These are phyloP conservation scores for Spathaspora hagerdaliae DNA, from an alignment of 805 yeast species.

Conservation along the genomic window DNA sequence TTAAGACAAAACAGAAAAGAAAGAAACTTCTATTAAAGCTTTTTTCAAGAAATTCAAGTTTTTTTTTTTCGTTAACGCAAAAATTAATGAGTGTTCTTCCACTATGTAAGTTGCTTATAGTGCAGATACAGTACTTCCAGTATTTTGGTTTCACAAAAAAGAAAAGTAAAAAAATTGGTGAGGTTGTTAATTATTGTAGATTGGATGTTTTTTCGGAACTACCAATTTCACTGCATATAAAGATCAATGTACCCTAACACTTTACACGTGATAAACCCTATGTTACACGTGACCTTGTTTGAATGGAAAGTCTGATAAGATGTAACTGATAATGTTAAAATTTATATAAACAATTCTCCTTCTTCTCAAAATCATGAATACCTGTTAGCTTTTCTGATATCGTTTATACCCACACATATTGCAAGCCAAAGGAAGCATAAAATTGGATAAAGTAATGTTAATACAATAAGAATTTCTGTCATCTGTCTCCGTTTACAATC, in stretches of 20 bases:
- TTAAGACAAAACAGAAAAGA: not conserved
- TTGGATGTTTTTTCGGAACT: not conserved
- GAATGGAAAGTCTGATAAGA: too few species aligned
- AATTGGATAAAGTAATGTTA: too few species aligned
- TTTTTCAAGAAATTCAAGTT: not conserved
- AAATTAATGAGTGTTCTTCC: not conserved
- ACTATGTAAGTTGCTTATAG: too few species aligned
- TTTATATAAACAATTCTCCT: too few species aligned
- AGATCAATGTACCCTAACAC: not conserved
- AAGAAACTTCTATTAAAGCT: not conserved
- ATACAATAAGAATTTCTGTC: too few species aligned
- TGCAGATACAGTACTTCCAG: not conserved
- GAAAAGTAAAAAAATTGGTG: not conserved
- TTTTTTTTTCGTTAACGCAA: not conserved
- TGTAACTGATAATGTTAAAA: too few species aligned
- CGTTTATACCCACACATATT: too few species aligned
- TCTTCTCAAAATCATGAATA: too few species aligned
- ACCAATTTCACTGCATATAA: not conserved
- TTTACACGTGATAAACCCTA: conserved; percentile 5
- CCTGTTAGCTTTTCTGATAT: too few species aligned
- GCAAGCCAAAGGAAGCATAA: too few species aligned
- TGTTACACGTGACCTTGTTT: too few species aligned
- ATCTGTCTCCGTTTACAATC: too few species aligned
- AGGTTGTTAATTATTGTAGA: not conserved
- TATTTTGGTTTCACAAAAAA: not conserved